These are phyloP conservation scores for Pilaira anomala DNA, from an alignment of 192 early-diverging fungal species.

Conservation along the genomic window DNA sequence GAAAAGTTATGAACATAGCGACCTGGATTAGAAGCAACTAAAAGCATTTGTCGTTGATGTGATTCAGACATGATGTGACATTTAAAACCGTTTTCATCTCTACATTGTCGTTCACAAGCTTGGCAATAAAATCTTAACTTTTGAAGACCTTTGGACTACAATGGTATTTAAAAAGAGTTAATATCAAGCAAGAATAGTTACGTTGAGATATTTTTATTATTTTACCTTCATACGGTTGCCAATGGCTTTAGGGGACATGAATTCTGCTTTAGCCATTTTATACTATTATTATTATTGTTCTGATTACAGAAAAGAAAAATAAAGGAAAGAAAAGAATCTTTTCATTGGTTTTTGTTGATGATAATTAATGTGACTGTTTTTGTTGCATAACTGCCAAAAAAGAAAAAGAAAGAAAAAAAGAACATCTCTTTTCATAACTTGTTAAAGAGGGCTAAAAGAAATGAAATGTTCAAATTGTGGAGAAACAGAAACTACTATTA, in stretches of 20 bases:
- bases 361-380: too few species aligned
- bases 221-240: slow-evolving; percentile 79
- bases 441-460: too few species aligned
- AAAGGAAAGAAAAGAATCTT: too few species aligned
- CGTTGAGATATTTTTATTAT: too few species aligned
- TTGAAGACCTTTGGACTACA: slow-evolving; percentile 75
- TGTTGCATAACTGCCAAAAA: too few species aligned
- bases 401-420: too few species aligned
- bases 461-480: too few species aligned
- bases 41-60: slow-evolving; percentile 87
- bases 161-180: too few species aligned
- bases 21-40: slow-evolving; percentile 79
- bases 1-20: slow-evolving; percentile 76
- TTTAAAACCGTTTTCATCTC: slow-evolving; percentile 96
- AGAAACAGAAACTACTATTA: too few species aligned
- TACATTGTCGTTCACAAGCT: slow-evolving; percentile 85
- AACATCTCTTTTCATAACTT: too few species aligned
- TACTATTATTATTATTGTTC: not conserved
- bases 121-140: slow-evolving; percentile 92
- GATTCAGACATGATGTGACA: slow-evolving; percentile 87
- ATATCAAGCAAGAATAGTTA: too few species aligned
- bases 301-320: not conserved
- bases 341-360: too few species aligned
- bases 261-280: slow-evolving; percentile 42
- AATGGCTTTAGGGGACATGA: slow-evolving; percentile 80